phyloP scores from a whole-genome alignment of 139 green algal species.

The Tetraselmis chui region DNA sequence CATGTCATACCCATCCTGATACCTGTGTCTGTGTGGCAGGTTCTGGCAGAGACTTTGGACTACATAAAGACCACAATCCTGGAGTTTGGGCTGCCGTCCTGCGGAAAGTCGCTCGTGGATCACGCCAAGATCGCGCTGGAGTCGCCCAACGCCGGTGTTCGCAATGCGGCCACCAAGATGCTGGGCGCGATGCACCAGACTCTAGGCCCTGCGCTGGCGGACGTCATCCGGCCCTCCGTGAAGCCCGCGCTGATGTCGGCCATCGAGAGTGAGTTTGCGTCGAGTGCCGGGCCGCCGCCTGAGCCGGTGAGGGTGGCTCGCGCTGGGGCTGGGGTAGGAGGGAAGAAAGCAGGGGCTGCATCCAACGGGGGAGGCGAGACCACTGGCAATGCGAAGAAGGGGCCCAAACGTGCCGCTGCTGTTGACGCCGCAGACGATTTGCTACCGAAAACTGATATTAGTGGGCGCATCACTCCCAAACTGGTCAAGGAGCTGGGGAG shows the following conservation, averaged over 20 bases:
- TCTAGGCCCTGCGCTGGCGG: conserved; percentile 21
- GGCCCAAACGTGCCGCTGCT: background rate
- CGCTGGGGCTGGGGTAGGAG: background rate
- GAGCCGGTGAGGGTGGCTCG: too few species aligned
- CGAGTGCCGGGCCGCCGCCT: conserved; percentile 42
- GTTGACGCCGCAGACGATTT: conserved; percentile 45
- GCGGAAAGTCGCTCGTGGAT: conserved; percentile 55
- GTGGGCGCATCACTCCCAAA: conserved; percentile 12
- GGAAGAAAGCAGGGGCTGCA: background rate
- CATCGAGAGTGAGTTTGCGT: conserved; percentile 79
- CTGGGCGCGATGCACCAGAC: conserved; percentile 37
- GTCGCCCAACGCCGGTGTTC: conserved; percentile 68
- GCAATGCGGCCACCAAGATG: conserved; percentile 64
- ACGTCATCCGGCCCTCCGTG: conserved; percentile 58
- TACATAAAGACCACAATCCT: conserved; percentile 70
- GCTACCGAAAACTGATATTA: conserved; percentile 72
- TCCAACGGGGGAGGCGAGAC: background rate
- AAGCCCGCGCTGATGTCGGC: conserved; percentile 88
- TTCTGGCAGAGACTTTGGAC: conserved; percentile 71
- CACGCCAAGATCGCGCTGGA: conserved; percentile 72
- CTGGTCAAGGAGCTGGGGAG: conserved; percentile 30
- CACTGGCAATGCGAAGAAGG: too few species aligned
- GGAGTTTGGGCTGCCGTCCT: conserved; percentile 79
- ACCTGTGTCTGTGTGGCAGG: too few species aligned
- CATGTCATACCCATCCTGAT: too few species aligned